A percentile compares a stretch with the other conserved stretches of the same genome.
Conservation (phyloP, 768 basidiomycete genomes). For the Cyathus striatus region DNA sequence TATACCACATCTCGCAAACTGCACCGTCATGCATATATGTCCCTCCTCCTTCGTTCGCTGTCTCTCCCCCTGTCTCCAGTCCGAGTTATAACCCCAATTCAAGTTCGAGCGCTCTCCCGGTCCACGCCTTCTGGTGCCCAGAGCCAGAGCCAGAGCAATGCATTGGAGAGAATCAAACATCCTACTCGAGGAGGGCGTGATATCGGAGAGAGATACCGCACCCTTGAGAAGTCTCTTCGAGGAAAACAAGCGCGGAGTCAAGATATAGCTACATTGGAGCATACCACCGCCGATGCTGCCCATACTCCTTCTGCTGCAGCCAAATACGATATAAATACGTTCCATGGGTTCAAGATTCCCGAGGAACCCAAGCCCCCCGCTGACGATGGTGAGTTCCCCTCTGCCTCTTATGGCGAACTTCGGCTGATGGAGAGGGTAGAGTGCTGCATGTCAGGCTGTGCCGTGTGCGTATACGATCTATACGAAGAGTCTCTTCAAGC, state of each 20-base stretch:
- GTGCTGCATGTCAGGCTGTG: slow-evolving; percentile 94
- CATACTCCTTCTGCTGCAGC: slow-evolving; percentile 4
- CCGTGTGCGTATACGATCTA: slow-evolving; percentile 86
- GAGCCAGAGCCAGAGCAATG: too few species aligned
- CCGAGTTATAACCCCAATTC: neutral
- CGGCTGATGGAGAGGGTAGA: slow-evolving; percentile 37
- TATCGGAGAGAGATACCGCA: slow-evolving; percentile 47
- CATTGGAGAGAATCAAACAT: neutral
- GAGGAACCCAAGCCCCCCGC: slow-evolving; percentile 56
- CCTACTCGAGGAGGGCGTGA: slow-evolving; percentile 48
- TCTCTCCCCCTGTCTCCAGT: neutral
- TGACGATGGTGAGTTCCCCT: slow-evolving; percentile 51
- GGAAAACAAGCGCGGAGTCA: slow-evolving; percentile 33
- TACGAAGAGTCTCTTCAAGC: slow-evolving; percentile 69
- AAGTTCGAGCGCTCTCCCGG: neutral
- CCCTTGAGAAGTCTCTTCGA: slow-evolving; percentile 50
- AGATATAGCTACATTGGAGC: slow-evolving; percentile 19
- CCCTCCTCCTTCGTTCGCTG: neutral
- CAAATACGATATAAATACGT: slow-evolving; percentile 16
- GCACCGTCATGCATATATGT: neutral
- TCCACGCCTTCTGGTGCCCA: neutral
- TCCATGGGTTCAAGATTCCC: slow-evolving; percentile 56
- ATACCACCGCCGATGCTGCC: slow-evolving; percentile 2
- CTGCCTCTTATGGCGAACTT: neutral
- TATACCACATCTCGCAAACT: too few species aligned